Evolutionary conservation across 306 rosid genomes (phyloP).

Genomic region (Cucurbita pepo): DNA sequence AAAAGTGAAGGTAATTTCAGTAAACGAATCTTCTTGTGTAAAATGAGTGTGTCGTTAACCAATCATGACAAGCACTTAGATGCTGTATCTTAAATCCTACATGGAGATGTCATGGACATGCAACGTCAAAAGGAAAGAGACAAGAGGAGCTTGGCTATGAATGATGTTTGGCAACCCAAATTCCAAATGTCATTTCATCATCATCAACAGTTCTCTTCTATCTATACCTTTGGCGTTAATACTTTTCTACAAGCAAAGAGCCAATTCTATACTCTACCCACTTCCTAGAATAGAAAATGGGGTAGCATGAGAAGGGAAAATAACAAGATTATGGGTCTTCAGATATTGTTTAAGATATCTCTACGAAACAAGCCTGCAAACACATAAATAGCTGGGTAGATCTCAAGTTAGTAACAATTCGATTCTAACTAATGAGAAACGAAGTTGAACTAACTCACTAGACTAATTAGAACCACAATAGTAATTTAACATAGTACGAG

Average conservation of each 20-base stretch:
- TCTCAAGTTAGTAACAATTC: not conserved
- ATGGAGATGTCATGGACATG: not conserved
- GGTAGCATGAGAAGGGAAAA: not conserved
- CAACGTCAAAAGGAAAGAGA: constrained; percentile 5
- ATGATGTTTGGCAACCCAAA: not conserved
- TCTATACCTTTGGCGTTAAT: not conserved
- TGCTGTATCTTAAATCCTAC: not conserved
- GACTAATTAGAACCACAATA: not conserved
- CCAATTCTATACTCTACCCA: not conserved
- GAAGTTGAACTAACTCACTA: not conserved
- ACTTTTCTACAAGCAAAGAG: not conserved
- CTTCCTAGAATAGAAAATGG: not conserved
- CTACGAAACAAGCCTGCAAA: not conserved
- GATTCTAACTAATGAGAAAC: not conserved
- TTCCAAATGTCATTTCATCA: not conserved
- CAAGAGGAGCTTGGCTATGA: not conserved
- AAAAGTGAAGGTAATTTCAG: not conserved
- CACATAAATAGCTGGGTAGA: not conserved
- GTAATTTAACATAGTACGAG: too few species aligned
- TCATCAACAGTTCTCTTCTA: not conserved
- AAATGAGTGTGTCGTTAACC: not conserved
- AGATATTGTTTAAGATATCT: not conserved
- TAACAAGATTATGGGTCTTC: not conserved
- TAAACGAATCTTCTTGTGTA: not conserved
- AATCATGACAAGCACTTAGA: not conserved